Evolutionary conservation across 2,329 filamentous ascomycete species (phyloP).

Genomic region (Neonectria punicea): DNA sequence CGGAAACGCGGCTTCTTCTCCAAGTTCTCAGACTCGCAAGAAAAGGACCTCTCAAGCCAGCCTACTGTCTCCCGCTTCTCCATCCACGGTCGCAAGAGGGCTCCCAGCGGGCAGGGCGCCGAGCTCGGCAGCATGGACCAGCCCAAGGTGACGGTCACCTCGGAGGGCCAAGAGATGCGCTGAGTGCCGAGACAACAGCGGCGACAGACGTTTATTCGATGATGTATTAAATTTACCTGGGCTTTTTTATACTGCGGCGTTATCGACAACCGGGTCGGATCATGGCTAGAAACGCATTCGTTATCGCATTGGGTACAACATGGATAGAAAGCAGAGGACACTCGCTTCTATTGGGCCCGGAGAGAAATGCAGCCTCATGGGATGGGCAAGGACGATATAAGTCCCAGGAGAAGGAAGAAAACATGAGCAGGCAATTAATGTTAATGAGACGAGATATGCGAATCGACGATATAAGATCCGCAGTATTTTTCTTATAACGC

Average conservation of each 20-base stretch:
- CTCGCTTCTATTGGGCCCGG: conserved; percentile 27
- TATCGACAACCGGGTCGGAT: conserved; percentile 35
- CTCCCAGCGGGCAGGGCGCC: conserved; percentile 71
- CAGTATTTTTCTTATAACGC: neutral
- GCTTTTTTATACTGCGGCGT: conserved; percentile 39
- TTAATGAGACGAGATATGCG: conserved; percentile 39
- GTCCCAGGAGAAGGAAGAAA: conserved; percentile 24
- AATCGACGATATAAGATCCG: conserved; percentile 7
- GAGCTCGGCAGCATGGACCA: conserved; percentile 74
- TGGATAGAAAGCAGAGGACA: conserved; percentile 25
- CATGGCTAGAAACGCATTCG: conserved; percentile 42
- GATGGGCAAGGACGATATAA: conserved; percentile 5
- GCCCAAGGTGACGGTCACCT: conserved; percentile 42
- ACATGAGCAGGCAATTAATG: conserved; percentile 39
- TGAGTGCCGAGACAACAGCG: conserved; percentile 21
- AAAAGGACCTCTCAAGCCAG: conserved; percentile 49
- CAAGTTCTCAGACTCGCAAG: conserved; percentile 72
- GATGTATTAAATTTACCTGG: conserved; percentile 44
- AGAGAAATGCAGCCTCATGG: conserved; percentile 15
- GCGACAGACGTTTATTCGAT: conserved; percentile 28
- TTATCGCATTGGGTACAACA: conserved; percentile 32
- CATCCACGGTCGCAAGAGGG: conserved; percentile 77
- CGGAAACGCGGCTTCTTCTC: conserved; percentile 79
- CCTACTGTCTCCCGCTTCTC: conserved; percentile 68
- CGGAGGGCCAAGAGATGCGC: conserved; percentile 43